Evolutionary conservation across 306 rosid genomes (phyloP).

Genomic region (Carpinus viminea): DNA sequence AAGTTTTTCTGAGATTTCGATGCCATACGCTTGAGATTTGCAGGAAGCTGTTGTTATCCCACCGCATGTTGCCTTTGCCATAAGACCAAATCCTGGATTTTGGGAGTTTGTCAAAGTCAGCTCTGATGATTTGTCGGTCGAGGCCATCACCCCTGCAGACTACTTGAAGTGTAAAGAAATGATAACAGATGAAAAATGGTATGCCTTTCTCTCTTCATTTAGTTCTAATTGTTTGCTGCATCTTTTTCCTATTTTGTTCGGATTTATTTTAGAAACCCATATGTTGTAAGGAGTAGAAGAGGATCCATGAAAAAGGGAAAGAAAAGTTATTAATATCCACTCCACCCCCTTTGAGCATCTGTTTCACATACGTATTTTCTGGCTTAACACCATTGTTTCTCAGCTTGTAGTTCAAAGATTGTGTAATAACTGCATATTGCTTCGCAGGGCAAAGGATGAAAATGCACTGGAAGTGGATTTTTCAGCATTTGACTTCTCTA

Average conservation of each 20-base stretch:
- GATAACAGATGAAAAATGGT: constrained; percentile 67
- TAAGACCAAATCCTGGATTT: constrained; percentile 80
- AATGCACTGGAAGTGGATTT: constrained; percentile 84
- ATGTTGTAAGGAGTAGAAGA: not conserved
- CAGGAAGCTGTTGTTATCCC: constrained; percentile 88
- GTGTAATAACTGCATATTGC: constrained; percentile 16
- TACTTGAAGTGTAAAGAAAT: constrained; percentile 71
- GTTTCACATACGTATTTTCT: not conserved
- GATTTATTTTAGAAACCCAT: not conserved
- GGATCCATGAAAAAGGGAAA: not conserved
- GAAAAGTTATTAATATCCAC: not conserved
- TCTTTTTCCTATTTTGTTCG: not conserved
- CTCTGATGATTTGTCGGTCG: constrained; percentile 67
- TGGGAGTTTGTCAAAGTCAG: constrained; percentile 78
- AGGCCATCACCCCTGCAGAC: constrained; percentile 53
- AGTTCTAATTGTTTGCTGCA: not conserved
- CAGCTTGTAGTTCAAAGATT: not conserved
- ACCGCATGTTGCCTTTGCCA: constrained; percentile 75
- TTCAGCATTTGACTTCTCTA: constrained; percentile 62
- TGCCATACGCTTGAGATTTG: constrained; percentile 19
- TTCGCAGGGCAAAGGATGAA: constrained; percentile 77
- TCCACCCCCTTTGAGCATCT: not conserved
- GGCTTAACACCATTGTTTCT: not conserved
- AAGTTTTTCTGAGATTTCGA: not conserved
- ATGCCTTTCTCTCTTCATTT: constrained; percentile 7